phyloP scores from a whole-genome alignment of 257 asterid species.

The Phtheirospermum japonicum region DNA sequence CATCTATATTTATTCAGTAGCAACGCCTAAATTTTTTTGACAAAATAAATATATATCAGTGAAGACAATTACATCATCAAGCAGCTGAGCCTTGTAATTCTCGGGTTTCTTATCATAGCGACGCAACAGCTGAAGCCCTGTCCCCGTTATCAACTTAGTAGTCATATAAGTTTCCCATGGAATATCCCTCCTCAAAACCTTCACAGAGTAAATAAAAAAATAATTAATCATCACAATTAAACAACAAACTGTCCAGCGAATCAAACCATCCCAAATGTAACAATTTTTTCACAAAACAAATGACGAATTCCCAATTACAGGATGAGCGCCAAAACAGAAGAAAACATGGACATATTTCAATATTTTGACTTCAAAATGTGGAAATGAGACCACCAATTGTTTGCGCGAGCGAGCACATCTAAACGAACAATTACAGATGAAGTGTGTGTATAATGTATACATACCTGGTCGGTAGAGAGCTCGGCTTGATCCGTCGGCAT shows the following conservation, averaged over 20 bases:
- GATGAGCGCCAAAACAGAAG: neutral
- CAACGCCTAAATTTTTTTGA: constrained; percentile 5
- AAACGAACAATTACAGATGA: constrained; percentile 1
- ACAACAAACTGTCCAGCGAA: constrained; percentile 15
- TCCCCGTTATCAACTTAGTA: constrained; percentile 77
- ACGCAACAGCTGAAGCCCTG: constrained; percentile 85
- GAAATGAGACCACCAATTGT: constrained; percentile 4
- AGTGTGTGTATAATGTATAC: neutral
- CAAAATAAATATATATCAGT: constrained; percentile 2
- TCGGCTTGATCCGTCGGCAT: constrained; percentile 50
- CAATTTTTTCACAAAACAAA: constrained; percentile 2
- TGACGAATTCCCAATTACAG: constrained; percentile 1
- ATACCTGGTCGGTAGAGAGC: constrained; percentile 48
- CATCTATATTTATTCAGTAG: constrained; percentile 2
- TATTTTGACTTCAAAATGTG: constrained; percentile 14
- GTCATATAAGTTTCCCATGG: constrained; percentile 97
- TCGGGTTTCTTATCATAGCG: constrained; percentile 85
- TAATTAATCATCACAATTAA: constrained; percentile 13
- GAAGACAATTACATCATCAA: constrained; percentile 61
- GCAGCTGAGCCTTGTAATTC: constrained; percentile 68
- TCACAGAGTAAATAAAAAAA: constrained; percentile 21
- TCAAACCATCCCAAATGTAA: constrained; percentile 18
- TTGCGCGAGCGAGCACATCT: constrained; percentile 9
- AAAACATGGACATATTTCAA: neutral
- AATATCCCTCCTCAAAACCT: constrained; percentile 67